phyloP scores from a whole-genome alignment of 371 early-diverging fungal genomes.

The Aphelidium insulamus region DNA sequence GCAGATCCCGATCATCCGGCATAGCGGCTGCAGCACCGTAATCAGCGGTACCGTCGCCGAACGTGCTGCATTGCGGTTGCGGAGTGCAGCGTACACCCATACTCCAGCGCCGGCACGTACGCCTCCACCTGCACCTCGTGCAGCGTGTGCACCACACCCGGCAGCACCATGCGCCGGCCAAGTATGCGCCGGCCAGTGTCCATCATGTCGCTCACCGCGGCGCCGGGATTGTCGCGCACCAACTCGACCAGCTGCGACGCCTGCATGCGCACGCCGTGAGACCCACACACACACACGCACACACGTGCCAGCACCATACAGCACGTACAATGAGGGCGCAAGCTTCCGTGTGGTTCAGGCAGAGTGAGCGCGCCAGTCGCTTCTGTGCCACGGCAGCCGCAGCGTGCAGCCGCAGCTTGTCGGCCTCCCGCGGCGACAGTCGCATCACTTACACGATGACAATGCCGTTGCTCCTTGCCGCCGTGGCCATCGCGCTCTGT shows the following conservation, averaged over 20 bases:
- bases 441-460: too few relatives aligned
- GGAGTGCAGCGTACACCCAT: not conserved
- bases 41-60: conserved; percentile 78
- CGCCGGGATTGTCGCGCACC: conserved; percentile 62
- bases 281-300: too few relatives aligned
- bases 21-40: too few relatives aligned
- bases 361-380: conserved; percentile 59
- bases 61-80: too few relatives aligned
- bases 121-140: conserved; percentile 62
- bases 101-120: conserved; percentile 2
- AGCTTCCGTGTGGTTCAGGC: conserved; percentile 63
- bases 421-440: conserved; percentile 65
- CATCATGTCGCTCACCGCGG: conserved; percentile 71
- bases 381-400: conserved; percentile 70
- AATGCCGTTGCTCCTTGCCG: too few relatives aligned
- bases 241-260: conserved; percentile 60
- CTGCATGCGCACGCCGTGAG: too few relatives aligned
- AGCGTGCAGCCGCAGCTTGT: conserved; percentile 62
- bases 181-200: conserved; percentile 60
- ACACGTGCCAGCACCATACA: too few relatives aligned
- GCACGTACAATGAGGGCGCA: conserved; percentile 65
- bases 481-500: too few relatives aligned
- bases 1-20: too few relatives aligned
- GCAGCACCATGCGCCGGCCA: conserved; percentile 58
- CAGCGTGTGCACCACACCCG: conserved; percentile 36